A percentile compares a stretch with the other conserved stretches of the same genome.
Evolutionary conservation across 2,329 filamentous ascomycete species (phyloP).

Genomic region (Neonectria faginata): DNA sequence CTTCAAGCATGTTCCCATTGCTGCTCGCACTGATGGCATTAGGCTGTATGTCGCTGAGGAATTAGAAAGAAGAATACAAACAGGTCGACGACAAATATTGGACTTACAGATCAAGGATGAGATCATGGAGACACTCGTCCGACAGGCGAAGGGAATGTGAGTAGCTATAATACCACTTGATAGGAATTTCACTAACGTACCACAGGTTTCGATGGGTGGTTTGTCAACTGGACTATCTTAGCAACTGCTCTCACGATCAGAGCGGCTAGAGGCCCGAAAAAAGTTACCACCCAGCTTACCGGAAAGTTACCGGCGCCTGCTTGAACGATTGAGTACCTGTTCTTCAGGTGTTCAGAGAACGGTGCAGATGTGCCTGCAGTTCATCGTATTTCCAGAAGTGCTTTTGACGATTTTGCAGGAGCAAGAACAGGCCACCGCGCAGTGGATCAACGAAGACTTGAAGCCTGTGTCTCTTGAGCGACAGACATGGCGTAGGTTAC

Average conservation of each 20-base stretch:
- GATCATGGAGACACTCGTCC: slow-evolving; percentile 16
- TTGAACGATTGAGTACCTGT: background rate
- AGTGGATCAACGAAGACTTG: no score
- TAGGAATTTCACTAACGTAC: rapidly evolving
- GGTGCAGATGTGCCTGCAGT: slow-evolving; percentile 25
- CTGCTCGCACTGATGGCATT: slow-evolving; percentile 20
- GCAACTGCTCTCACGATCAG: slow-evolving; percentile 24
- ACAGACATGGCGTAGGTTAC: no score
- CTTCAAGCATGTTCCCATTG: slow-evolving; percentile 6
- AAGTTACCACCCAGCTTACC: slow-evolving; percentile 17
- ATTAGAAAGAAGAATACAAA: slow-evolving; percentile 17
- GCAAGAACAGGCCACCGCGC: no score
- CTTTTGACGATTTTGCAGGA: background rate
- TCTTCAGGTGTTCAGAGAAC: background rate
- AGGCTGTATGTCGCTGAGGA: slow-evolving; percentile 29
- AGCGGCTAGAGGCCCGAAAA: slow-evolving; percentile 21
- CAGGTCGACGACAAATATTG: slow-evolving; percentile 1
- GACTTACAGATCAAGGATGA: slow-evolving; percentile 21
- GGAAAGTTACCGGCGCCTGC: slow-evolving; percentile 28
- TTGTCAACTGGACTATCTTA: slow-evolving; percentile 37
- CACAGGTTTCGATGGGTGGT: slow-evolving; percentile 38
- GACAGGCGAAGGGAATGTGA: slow-evolving; percentile 31
- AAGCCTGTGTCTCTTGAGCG: no score
- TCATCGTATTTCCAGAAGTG: background rate
- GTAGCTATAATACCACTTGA: rapidly evolving